Conservation (phyloP, 1,284 basidiomycete species). For the Leccinum solheimii region DNA sequence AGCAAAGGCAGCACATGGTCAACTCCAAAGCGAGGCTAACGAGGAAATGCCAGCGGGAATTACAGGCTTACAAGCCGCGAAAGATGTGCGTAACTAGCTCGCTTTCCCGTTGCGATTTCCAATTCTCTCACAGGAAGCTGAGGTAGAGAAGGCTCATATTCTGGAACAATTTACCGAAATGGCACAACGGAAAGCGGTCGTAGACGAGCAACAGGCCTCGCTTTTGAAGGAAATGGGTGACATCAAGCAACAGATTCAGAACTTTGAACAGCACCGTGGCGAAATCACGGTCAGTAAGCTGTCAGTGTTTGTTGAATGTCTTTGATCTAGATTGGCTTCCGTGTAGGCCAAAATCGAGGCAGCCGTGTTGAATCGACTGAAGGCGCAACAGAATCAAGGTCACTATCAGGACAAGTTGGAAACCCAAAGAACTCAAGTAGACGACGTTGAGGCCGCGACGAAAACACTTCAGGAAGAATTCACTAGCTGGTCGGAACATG, state of each 20-base stretch:
- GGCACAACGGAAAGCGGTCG: slow-evolving; percentile 39
- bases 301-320: background rate
- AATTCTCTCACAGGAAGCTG: slow-evolving; percentile 46
- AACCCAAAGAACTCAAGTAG: slow-evolving; percentile 44
- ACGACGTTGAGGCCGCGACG: slow-evolving; percentile 45
- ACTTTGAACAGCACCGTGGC: slow-evolving; percentile 45
- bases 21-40: slow-evolving; percentile 60
- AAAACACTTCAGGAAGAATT: slow-evolving; percentile 61
- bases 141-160: slow-evolving; percentile 51
- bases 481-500: slow-evolving; percentile 64
- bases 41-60: slow-evolving; percentile 76
- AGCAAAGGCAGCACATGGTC: slow-evolving; percentile 37
- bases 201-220: slow-evolving; percentile 45
- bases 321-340: background rate
- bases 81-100: slow-evolving; percentile 39
- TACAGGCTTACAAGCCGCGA: slow-evolving; percentile 61
- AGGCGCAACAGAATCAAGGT: slow-evolving; percentile 45
- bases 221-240: slow-evolving; percentile 45
- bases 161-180: slow-evolving; percentile 52
- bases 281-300: slow-evolving; percentile 42
- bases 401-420: slow-evolving; percentile 52
- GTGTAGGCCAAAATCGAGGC: slow-evolving; percentile 44
- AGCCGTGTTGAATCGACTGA: slow-evolving; percentile 46
- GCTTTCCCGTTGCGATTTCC: background rate
- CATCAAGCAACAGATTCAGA: slow-evolving; percentile 47